A percentile compares a stretch with the other conserved stretches of the same genome.
Conservation (phyloP, 1,284 basidiomycete genomes). For the Vanrija sp. region DNA sequence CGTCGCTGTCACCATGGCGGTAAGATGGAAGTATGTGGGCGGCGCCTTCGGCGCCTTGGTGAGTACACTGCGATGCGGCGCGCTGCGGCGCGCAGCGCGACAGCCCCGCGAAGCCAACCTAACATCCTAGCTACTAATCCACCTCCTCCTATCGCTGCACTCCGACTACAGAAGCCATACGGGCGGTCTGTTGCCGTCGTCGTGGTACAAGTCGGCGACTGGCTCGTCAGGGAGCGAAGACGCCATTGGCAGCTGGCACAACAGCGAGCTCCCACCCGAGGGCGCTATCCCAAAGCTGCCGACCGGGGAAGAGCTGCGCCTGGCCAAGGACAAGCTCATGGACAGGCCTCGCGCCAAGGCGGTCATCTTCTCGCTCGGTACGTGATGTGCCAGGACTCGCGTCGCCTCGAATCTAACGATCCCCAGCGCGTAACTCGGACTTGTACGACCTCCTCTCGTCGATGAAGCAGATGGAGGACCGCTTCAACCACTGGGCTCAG, state of each 20-base stretch:
- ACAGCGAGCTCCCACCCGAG: background rate
- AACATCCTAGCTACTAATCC: slow-evolving; percentile 31
- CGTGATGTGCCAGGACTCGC: slow-evolving; percentile 2
- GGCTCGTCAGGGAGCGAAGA: background rate
- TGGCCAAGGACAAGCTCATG: slow-evolving; percentile 23
- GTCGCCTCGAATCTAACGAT: background rate
- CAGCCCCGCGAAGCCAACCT: background rate
- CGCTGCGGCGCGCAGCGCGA: too few species aligned
- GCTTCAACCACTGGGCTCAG: slow-evolving; percentile 72
- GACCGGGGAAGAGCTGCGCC: slow-evolving; percentile 25
- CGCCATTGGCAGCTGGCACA: background rate
- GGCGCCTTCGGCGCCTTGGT: slow-evolving; percentile 37
- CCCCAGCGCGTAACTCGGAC: slow-evolving; percentile 70
- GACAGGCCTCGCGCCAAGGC: slow-evolving; percentile 67
- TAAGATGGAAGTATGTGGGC: slow-evolving; percentile 25
- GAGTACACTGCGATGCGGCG: slow-evolving; percentile 7
- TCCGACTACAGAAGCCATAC: slow-evolving; percentile 44
- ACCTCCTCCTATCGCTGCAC: slow-evolving; percentile 43
- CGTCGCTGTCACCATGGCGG: slow-evolving; percentile 29
- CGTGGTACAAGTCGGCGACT: background rate
- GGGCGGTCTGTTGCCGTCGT: slow-evolving; percentile 21
- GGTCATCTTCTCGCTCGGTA: slow-evolving; percentile 33
- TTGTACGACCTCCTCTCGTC: slow-evolving; percentile 61
- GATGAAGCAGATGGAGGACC: slow-evolving; percentile 51
- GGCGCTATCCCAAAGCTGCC: slow-evolving; percentile 8